Conservation (phyloP, 1,284 basidiomycete species). For the Boletus mariae region DNA sequence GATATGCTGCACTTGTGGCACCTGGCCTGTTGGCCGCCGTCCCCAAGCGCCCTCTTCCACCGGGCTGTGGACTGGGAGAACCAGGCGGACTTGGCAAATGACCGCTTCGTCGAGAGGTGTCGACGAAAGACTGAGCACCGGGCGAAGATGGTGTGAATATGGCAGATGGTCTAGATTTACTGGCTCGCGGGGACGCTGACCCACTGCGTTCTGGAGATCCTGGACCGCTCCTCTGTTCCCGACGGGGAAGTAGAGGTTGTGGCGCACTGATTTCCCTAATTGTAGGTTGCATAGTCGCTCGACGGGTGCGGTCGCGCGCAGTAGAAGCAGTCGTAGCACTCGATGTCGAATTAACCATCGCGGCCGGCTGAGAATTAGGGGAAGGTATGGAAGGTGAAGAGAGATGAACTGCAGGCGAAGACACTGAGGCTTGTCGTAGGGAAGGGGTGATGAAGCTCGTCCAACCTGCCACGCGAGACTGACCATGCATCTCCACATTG, state of each 20-base stretch:
- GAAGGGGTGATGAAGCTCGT: constrained; percentile 61
- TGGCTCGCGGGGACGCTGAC: constrained; percentile 22
- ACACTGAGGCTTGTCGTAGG: constrained; percentile 63
- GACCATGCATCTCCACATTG: constrained; percentile 36
- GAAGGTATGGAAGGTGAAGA: constrained; percentile 51
- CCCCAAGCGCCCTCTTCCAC: constrained; percentile 40
- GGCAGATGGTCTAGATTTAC: constrained; percentile 37
- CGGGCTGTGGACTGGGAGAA: constrained; percentile 45
- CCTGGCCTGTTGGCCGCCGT: constrained; percentile 37
- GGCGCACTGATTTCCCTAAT: constrained; percentile 42
- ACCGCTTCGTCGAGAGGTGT: constrained; percentile 30
- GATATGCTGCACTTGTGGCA: constrained; percentile 39
- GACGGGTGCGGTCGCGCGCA: constrained; percentile 39
- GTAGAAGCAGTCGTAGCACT: constrained; percentile 42
- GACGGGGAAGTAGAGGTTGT: constrained; percentile 36
- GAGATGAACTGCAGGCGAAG: constrained; percentile 64
- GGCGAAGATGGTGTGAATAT: constrained; percentile 32
- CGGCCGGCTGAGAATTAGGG: constrained; percentile 48
- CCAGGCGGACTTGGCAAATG: constrained; percentile 44
- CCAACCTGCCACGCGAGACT: constrained; percentile 48
- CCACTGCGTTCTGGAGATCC: constrained; percentile 24
- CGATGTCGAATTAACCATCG: constrained; percentile 46
- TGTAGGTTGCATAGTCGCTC: constrained; percentile 40
- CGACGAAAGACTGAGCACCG: constrained; percentile 28
- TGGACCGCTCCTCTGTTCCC: constrained; percentile 22